Evolutionary conservation across 1,284 basidiomycete genomes (phyloP).

Genomic region (Rhodotorula sp.): DNA sequence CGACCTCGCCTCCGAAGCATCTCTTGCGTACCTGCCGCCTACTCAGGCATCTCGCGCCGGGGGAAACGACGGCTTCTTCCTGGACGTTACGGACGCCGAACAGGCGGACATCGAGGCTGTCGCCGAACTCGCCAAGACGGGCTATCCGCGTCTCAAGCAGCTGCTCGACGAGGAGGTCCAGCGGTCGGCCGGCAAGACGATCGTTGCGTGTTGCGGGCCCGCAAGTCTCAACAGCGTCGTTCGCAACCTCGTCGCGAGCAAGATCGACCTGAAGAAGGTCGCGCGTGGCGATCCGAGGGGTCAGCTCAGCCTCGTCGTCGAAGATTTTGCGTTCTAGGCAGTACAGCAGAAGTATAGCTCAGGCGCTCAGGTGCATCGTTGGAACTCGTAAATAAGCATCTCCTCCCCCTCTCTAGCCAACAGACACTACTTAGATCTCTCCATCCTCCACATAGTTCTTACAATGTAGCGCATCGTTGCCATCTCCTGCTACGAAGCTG

Average conservation of each 20-base stretch:
- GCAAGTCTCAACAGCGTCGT: slow-evolving; percentile 41
- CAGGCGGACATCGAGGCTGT: slow-evolving; percentile 65
- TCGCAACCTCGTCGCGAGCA: slow-evolving; percentile 41
- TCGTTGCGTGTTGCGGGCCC: slow-evolving; percentile 43
- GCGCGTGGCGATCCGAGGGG: slow-evolving; percentile 31
- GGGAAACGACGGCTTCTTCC: slow-evolving; percentile 50
- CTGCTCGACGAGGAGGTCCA: slow-evolving; percentile 43
- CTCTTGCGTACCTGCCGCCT: background rate
- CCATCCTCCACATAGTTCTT: background rate
- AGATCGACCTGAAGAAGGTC: slow-evolving; percentile 41
- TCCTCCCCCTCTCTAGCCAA: background rate
- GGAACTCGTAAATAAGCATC: background rate
- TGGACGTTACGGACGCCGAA: slow-evolving; percentile 67
- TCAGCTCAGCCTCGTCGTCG: slow-evolving; percentile 33
- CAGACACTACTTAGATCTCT: background rate
- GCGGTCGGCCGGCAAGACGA: slow-evolving; percentile 37
- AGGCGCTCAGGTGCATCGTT: too few relatives aligned
- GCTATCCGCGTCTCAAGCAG: slow-evolving; percentile 61
- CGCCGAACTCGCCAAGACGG: slow-evolving; percentile 67
- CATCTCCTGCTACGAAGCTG: background rate
- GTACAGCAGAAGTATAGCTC: background rate
- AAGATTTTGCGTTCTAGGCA: slow-evolving; percentile 27
- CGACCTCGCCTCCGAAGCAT: background rate
- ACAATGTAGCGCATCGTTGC: background rate
- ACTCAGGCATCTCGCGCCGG: background rate